Percentiles rank a stretch among this genome's conserved stretches.
Evolutionary conservation across 2,329 filamentous ascomycete species (phyloP).

Genomic region (Penicillium sp.): DNA sequence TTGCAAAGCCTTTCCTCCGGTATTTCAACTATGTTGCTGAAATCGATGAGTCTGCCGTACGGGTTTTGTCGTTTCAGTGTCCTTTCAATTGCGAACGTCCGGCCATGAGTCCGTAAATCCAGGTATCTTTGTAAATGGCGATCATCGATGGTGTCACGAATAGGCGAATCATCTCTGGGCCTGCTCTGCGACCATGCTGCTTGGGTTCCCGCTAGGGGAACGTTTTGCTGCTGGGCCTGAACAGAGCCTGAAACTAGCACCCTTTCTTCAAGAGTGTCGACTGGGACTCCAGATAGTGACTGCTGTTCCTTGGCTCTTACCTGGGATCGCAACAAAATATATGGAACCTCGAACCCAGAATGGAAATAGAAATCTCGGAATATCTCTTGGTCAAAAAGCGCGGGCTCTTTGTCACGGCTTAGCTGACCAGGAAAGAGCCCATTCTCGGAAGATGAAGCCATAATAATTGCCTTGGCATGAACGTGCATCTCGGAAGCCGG

Average conservation of each 20-base stretch:
- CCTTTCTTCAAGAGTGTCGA: too few relatives aligned
- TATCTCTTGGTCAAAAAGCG: constrained; percentile 14
- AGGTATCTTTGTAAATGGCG: not conserved
- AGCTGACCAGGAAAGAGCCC: constrained; percentile 17
- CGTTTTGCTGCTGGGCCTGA: too few relatives aligned
- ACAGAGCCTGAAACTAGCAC: too few relatives aligned
- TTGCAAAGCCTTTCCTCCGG: constrained; percentile 19
- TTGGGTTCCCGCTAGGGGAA: too few relatives aligned
- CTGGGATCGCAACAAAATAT: constrained; percentile 8
- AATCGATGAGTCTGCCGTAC: constrained; percentile 14
- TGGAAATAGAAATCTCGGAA: constrained; percentile 19
- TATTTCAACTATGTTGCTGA: constrained; percentile 17
- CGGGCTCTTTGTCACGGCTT: constrained; percentile 11
- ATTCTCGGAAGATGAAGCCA: constrained; percentile 18
- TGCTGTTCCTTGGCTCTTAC: not conserved
- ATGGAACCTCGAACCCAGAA: constrained; percentile 18
- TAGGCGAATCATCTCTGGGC: not conserved
- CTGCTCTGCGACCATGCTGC: not conserved
- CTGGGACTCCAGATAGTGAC: too few relatives aligned
- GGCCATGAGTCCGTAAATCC: not conserved
- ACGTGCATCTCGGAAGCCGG: constrained; percentile 4
- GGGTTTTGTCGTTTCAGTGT: constrained; percentile 15
- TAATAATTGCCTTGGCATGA: constrained; percentile 10
- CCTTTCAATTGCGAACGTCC: constrained; percentile 5
- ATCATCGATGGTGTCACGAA: not conserved